Evolutionary conservation across 352 stramenopile genomes (phyloP), one percentile per base, ranked within the genome.

Genomic region (Globisporangium cylindrosporum): DNA sequence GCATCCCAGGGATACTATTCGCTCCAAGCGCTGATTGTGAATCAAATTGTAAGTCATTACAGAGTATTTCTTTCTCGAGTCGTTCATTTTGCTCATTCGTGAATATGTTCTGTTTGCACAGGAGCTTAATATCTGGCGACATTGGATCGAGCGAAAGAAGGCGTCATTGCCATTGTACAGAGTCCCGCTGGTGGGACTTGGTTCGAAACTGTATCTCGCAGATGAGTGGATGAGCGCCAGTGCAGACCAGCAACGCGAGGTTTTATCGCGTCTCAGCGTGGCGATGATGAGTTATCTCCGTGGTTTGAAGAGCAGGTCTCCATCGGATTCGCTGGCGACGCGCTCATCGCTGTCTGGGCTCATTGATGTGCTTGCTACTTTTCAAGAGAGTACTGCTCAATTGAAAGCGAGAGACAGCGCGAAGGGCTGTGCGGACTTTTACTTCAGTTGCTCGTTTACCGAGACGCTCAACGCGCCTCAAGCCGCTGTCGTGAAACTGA

Each of bases 81-180:
- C 32, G 48, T 25, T 6, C 20, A 29, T 54, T 36, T 8, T 32
- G 62, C 56, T 36, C 15, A n/a, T 15, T 49, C 7, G 14, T 63
- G 34, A 41, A 24, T 62, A 20, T 53, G 15, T 4, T 59, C 2
- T 56, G 18, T 1, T 46, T 65, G 4, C 51, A 12, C 61, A 93
- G 84, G 87, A 94, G 66, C 72, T 93, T 1, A 82, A 86, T 53
- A 80, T 93, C 22, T 94, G 87, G 87, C 64, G 64, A 4, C 79
- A 76, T 20, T 92, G 81, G 77, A 77, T 76, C 15, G 70, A 80
- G 54, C 49, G 68, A 20, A 74, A 76, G 51, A 78, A 76, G 48
- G 64, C 73, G 32, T 32, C 59, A 12, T 43, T 49, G 8, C n/a
- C 48, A 10, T 7, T 58, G 36, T 59, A 48, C 32, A 78, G 70